A percentile compares a stretch with the other conserved stretches of the same genome.
Conservation (phyloP, 2,329 filamentous ascomycete species). For the Hyphodiscus sp. region DNA sequence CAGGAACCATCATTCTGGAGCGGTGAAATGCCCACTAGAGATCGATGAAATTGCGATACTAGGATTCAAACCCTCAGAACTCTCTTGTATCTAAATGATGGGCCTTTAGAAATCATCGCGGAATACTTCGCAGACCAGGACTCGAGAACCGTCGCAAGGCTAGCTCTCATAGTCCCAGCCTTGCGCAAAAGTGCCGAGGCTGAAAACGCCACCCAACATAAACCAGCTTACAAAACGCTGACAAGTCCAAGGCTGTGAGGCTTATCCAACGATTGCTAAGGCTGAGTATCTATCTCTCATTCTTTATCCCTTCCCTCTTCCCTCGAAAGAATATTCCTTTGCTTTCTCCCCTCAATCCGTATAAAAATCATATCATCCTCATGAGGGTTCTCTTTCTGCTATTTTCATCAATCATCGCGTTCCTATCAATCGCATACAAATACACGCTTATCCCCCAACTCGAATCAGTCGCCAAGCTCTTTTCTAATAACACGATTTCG, state of each 20-base stretch:
- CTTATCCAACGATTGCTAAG: constrained; percentile 1
- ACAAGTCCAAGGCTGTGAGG: background rate
- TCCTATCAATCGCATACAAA: constrained; percentile 24
- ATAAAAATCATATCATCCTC: constrained; percentile 15
- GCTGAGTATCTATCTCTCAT: constrained; percentile 4
- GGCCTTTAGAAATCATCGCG: no score
- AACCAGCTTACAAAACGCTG: background rate
- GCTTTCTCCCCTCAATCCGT: constrained; percentile 10
- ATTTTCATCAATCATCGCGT: constrained; percentile 23
- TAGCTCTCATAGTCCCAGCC: background rate
- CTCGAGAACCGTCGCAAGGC: no score
- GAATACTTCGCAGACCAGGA: no score
- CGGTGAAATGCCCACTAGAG: no score
- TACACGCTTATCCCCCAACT: constrained; percentile 18
- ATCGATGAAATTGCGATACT: no score
- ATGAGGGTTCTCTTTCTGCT: constrained; percentile 26
- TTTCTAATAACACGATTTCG: constrained; percentile 8
- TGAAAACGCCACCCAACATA: background rate
- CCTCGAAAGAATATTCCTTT: constrained; percentile 14
- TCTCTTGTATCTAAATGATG: no score
- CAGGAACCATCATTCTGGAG: no score
- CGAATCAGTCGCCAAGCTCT: constrained; percentile 10
- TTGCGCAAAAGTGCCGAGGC: background rate
- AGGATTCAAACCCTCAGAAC: no score
- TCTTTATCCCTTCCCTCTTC: background rate